These are phyloP conservation scores for Lecanoromycetidae sp. DNA, from an alignment of 2,329 filamentous ascomycete species.

Conservation along the genomic window DNA sequence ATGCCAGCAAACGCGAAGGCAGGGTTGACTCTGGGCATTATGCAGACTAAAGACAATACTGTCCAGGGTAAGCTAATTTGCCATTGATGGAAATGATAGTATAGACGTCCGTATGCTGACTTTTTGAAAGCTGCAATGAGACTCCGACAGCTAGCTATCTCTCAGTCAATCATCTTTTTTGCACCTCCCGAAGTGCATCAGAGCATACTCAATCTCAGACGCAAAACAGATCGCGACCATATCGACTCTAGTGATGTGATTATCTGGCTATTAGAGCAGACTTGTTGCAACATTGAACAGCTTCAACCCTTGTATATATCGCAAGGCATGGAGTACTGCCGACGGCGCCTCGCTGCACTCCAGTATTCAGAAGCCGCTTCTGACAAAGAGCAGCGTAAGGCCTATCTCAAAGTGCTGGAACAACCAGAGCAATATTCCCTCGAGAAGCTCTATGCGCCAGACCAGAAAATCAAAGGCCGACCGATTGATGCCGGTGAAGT, in stretches of 20 bases:
- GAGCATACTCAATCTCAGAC: slow-evolving; percentile 42
- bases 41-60: slow-evolving; percentile 48
- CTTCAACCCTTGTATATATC: slow-evolving; percentile 46
- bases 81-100: too few relatives aligned
- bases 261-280: slow-evolving; percentile 52
- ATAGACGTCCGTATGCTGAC: not conserved
- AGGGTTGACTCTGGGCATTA: slow-evolving; percentile 45
- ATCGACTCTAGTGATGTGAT: slow-evolving; percentile 43
- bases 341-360: slow-evolving; percentile 39
- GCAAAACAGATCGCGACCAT: slow-evolving; percentile 20
- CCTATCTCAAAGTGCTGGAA: slow-evolving; percentile 35
- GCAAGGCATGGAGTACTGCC: slow-evolving; percentile 51
- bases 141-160: slow-evolving; percentile 45
- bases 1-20: slow-evolving; percentile 37
- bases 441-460: slow-evolving; percentile 44
- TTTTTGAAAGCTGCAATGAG: slow-evolving; percentile 47
- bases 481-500: slow-evolving; percentile 7
- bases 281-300: slow-evolving; percentile 48
- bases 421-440: slow-evolving; percentile 47
- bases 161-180: slow-evolving; percentile 44
- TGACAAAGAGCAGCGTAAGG: slow-evolving; percentile 24
- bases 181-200: slow-evolving; percentile 50
- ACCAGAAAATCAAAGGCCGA: slow-evolving; percentile 17
- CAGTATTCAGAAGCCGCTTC: slow-evolving; percentile 33
- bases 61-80: slow-evolving; percentile 45